These are phyloP conservation scores for Abrus precatorius DNA, from an alignment of 306 rosid genomes.

Conservation along the genomic window DNA sequence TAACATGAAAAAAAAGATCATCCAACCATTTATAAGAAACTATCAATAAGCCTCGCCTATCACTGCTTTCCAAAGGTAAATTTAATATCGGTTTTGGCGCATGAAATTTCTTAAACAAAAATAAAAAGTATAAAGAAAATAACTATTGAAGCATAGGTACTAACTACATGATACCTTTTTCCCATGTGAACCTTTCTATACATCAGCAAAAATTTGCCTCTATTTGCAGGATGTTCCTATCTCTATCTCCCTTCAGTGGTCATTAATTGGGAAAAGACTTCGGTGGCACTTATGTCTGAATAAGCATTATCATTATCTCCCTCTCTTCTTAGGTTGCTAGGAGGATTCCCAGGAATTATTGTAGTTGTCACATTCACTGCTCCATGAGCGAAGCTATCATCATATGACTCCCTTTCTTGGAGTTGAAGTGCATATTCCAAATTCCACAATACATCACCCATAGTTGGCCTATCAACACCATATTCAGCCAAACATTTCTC, in stretches of 20 bases:
- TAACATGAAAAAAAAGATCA: constrained; percentile 31
- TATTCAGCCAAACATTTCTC: constrained; percentile 93
- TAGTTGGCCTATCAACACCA: constrained; percentile 87
- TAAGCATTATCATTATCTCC: constrained; percentile 52
- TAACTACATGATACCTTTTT: constrained; percentile 42
- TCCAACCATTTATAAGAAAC: constrained; percentile 34
- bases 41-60: constrained; percentile 31
- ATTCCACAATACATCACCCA: constrained; percentile 94
- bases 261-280: constrained; percentile 83
- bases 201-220: constrained; percentile 17
- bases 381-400: constrained; percentile 28
- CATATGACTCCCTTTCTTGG: constrained; percentile 63
- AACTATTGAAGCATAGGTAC: background rate
- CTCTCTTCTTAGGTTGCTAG: constrained; percentile 51
- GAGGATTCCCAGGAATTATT: constrained; percentile 45
- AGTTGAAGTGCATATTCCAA: constrained; percentile 88
- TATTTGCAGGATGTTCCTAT: constrained; percentile 44
- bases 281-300: constrained; percentile 62
- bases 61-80: constrained; percentile 23
- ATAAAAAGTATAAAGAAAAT: constrained; percentile 2
- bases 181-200: constrained; percentile 25
- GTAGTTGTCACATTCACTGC: constrained; percentile 42
- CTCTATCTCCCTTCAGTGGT: constrained; percentile 79
- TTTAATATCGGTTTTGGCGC: constrained; percentile 28
- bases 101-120: constrained; percentile 34